Conservation (phyloP, 1,139 yeast species). For the Saccharomyces hybrid region DNA sequence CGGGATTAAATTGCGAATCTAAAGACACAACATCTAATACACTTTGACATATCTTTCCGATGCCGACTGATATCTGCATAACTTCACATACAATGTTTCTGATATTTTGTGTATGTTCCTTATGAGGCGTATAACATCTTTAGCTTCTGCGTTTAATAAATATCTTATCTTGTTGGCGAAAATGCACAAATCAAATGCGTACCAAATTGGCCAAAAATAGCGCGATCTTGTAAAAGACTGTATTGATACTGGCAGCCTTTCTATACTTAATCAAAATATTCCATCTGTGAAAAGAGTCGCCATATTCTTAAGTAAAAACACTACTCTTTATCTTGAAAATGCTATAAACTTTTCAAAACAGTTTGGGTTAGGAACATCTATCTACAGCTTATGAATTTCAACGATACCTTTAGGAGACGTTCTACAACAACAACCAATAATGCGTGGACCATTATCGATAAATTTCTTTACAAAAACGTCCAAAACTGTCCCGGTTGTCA, state of each 20-base stretch:
- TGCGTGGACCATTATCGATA: slow-evolving; percentile 18
- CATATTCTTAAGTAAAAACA: neutral
- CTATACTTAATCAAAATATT: neutral
- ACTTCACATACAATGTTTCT: no score
- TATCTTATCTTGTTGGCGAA: neutral
- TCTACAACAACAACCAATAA: slow-evolving; percentile 31
- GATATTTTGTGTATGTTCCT: no score
- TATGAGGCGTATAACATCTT: neutral
- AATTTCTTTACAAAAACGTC: slow-evolving; percentile 19
- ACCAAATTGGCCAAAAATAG: neutral
- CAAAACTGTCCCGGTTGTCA: slow-evolving; percentile 15
- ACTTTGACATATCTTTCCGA: neutral
- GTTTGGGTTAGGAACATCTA: slow-evolving; percentile 3
- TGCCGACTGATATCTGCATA: neutral
- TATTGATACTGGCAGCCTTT: neutral
- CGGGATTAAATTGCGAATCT: neutral
- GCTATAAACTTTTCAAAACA: neutral
- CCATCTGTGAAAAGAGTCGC: neutral
- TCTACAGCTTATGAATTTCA: slow-evolving; percentile 7
- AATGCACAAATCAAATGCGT: neutral
- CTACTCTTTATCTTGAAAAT: neutral
- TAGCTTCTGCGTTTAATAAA: neutral
- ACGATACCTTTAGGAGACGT: slow-evolving; percentile 25
- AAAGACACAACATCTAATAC: neutral
- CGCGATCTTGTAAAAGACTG: neutral